Percentiles rank a stretch among this genome's conserved stretches.
phyloP scores from a whole-genome alignment of 2,329 filamentous ascomycete species.

The Claviceps pazoutovae region DNA sequence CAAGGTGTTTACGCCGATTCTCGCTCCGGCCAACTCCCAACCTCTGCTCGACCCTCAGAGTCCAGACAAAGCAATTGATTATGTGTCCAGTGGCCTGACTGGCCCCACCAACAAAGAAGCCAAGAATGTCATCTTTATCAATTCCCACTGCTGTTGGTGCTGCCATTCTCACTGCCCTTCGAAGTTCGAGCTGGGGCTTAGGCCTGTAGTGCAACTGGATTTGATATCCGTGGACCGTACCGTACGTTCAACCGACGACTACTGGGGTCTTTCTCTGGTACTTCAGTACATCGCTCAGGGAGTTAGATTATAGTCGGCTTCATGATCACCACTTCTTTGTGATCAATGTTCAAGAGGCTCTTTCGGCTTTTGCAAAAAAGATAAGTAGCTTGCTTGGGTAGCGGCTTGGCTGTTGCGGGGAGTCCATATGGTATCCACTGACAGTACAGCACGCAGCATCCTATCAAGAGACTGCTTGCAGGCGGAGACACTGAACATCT shows the following conservation, averaged over 20 bases:
- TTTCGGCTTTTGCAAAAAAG: slow-evolving; percentile 60
- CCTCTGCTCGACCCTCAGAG: slow-evolving; percentile 17
- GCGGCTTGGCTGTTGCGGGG: slow-evolving; percentile 63
- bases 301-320: slow-evolving; percentile 64
- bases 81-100: slow-evolving; percentile 14
- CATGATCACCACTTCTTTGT: slow-evolving; percentile 82
- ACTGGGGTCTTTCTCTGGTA: slow-evolving; percentile 70
- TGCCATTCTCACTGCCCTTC: slow-evolving; percentile 57
- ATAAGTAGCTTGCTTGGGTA: slow-evolving; percentile 56
- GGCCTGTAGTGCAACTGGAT: slow-evolving; percentile 52
- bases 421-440: slow-evolving; percentile 39
- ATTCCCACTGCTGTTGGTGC: slow-evolving; percentile 53
- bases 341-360: slow-evolving; percentile 63
- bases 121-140: slow-evolving; percentile 37
- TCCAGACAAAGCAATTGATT: slow-evolving; percentile 10
- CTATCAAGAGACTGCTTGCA: neutral
- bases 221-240: slow-evolving; percentile 41
- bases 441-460: neutral
- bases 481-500: slow-evolving; percentile 15
- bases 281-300: slow-evolving; percentile 67
- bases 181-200: slow-evolving; percentile 44
- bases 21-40: slow-evolving; percentile 13
- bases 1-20: slow-evolving; percentile 36
- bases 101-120: slow-evolving; percentile 23
- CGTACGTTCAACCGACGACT: slow-evolving; percentile 46